Percentiles rank a stretch among this genome's conserved stretches.
Conservation (phyloP, 345 rosid species). For the Pugionium cornutum region DNA sequence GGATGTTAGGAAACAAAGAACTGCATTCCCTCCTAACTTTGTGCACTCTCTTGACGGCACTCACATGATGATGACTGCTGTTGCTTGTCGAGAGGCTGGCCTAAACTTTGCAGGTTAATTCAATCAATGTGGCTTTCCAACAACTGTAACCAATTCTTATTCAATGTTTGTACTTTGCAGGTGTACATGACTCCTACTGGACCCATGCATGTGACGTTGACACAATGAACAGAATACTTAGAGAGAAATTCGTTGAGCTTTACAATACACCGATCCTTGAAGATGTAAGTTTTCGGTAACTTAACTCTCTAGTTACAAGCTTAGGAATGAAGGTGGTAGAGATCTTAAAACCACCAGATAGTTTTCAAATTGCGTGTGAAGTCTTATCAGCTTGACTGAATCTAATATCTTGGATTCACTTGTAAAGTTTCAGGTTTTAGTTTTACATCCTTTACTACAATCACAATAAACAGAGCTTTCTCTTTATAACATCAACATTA, state of each 20-base stretch:
- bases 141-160: neutral
- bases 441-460: no score
- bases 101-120: slow-evolving; percentile 82
- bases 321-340: neutral
- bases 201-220: slow-evolving; percentile 97
- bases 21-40: slow-evolving; percentile 97
- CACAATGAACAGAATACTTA: slow-evolving; percentile 79
- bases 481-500: slow-evolving; percentile 1
- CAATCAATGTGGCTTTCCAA: neutral
- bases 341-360: slow-evolving; percentile 10
- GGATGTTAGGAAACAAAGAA: slow-evolving; percentile 79
- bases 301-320: slow-evolving; percentile 15
- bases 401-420: neutral
- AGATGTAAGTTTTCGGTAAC: slow-evolving; percentile 61
- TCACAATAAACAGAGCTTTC: neutral
- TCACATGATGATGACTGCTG: slow-evolving; percentile 99
- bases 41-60: slow-evolving; percentile 96
- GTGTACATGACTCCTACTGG: slow-evolving; percentile 99
- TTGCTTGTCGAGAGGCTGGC: slow-evolving; percentile 90
- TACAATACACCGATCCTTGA: slow-evolving; percentile 81
- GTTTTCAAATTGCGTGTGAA: neutral
- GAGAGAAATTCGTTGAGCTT: slow-evolving; percentile 92
- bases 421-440: neutral
- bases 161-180: slow-evolving; percentile 44
- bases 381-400: slow-evolving; percentile 9